phyloP scores from a whole-genome alignment of 371 early-diverging fungal species.

The Rhizomucor pusillus region DNA sequence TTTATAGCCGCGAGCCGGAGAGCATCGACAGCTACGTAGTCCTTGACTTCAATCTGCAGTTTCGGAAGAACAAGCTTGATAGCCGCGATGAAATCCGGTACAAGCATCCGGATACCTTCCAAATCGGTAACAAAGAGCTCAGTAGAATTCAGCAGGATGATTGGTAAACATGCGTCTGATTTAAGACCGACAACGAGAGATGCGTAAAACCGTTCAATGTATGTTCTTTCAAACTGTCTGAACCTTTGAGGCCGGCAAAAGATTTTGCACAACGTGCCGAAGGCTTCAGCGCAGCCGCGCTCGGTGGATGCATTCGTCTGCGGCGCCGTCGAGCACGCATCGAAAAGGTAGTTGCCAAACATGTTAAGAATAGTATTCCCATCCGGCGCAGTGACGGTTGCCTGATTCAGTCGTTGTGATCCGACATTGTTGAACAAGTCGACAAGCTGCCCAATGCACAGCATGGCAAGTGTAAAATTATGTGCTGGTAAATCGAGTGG shows the following conservation, averaged over 20 bases:
- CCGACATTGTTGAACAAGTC: constrained; percentile 57
- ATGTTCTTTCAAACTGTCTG: constrained; percentile 56
- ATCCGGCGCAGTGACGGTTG: constrained; percentile 41
- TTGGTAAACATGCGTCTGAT: constrained; percentile 62
- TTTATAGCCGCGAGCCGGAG: constrained; percentile 66
- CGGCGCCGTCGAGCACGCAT: constrained; percentile 46
- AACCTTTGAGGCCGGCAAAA: constrained; percentile 64
- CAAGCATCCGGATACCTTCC: constrained; percentile 69
- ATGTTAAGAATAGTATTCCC: constrained; percentile 79
- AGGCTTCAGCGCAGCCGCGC: constrained; percentile 68
- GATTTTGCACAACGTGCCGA: constrained; percentile 70
- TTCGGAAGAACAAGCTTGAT: constrained; percentile 68
- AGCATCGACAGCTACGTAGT: constrained; percentile 56
- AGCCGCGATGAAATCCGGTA: constrained; percentile 71
- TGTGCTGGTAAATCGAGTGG: constrained; percentile 56
- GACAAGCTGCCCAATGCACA: constrained; percentile 64
- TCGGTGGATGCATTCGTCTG: constrained; percentile 31
- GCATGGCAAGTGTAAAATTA: constrained; percentile 68
- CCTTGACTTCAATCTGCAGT: constrained; percentile 25
- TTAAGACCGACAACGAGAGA: constrained; percentile 57
- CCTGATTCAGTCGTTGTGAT: not conserved
- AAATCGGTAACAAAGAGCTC: constrained; percentile 67
- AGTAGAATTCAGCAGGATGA: constrained; percentile 61
- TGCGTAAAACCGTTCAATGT: constrained; percentile 75
- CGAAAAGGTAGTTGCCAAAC: constrained; percentile 79